A percentile compares a stretch with the other conserved stretches of the same genome.
These are phyloP conservation scores for Serendipita sp. DNA, from an alignment of 768 basidiomycete species.

Conservation along the genomic window DNA sequence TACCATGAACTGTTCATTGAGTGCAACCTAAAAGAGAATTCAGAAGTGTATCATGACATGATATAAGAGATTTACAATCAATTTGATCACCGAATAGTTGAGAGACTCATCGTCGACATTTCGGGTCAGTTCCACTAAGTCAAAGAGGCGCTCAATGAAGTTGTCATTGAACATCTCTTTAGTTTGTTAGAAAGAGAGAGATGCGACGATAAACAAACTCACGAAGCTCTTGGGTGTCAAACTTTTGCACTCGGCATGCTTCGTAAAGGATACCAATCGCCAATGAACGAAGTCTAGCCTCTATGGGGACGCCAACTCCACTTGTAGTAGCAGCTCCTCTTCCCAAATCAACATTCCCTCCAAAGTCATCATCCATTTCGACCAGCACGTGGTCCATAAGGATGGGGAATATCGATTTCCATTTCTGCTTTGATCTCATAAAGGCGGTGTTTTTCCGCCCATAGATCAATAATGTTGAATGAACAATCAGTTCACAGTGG, in stretches of 20 bases:
- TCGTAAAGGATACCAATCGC: slow-evolving; percentile 73
- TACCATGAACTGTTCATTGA: slow-evolving; percentile 99
- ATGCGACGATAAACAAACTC: slow-evolving; percentile 18
- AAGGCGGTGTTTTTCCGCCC: slow-evolving; percentile 55
- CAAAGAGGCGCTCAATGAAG: slow-evolving; percentile 82
- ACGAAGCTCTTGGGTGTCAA: slow-evolving; percentile 69
- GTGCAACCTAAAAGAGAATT: slow-evolving; percentile 42
- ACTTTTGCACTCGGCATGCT: slow-evolving; percentile 79
- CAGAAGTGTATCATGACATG: background rate
- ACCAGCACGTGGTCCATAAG: slow-evolving; percentile 74
- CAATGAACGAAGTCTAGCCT: slow-evolving; percentile 61
- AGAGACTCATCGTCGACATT: slow-evolving; percentile 79
- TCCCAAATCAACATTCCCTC: slow-evolving; percentile 42
- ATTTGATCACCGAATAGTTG: slow-evolving; percentile 90
- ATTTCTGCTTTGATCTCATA: slow-evolving; percentile 66
- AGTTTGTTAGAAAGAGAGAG: slow-evolving; percentile 1
- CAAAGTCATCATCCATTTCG: slow-evolving; percentile 60
- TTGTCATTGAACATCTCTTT: slow-evolving; percentile 63
- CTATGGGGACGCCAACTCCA: slow-evolving; percentile 48
- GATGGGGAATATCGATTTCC: slow-evolving; percentile 65
- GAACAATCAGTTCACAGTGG: slow-evolving; percentile 64
- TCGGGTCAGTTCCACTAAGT: slow-evolving; percentile 84
- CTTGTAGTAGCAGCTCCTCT: slow-evolving; percentile 27
- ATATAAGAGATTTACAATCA: slow-evolving; percentile 48
- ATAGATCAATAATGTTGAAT: slow-evolving; percentile 57